A percentile compares a stretch with the other conserved stretches of the same genome.
These are phyloP conservation scores for Dryadomyces sulphureus DNA, from an alignment of 2,329 filamentous ascomycete species.

Conservation along the genomic window DNA sequence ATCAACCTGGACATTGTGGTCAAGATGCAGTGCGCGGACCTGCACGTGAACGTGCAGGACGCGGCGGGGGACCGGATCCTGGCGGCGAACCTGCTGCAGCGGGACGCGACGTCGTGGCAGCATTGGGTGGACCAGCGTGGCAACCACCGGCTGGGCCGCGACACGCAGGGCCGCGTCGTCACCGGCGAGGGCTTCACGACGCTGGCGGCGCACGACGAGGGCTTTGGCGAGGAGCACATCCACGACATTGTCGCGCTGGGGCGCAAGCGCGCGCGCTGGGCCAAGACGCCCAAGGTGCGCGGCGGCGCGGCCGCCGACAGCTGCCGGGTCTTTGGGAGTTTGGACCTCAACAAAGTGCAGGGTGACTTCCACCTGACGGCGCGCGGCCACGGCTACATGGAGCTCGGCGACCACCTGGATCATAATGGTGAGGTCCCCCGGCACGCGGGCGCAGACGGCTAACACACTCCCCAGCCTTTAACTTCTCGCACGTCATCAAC, in stretches of 20 bases:
- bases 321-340: slow-evolving; percentile 77
- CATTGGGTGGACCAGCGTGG: slow-evolving; percentile 67
- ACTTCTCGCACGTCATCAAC: slow-evolving; percentile 93
- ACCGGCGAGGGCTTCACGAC: slow-evolving; percentile 44
- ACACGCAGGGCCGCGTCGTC: slow-evolving; percentile 36
- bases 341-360: slow-evolving; percentile 93
- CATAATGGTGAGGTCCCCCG: slow-evolving; percentile 65
- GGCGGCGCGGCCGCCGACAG: slow-evolving; percentile 38
- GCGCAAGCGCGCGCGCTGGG: slow-evolving; percentile 48
- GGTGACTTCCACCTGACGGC: slow-evolving; percentile 98
- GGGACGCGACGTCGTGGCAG: slow-evolving; percentile 65
- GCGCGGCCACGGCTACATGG: slow-evolving; percentile 84
- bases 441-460: no score
- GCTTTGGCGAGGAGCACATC: slow-evolving; percentile 68
- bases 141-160: slow-evolving; percentile 43
- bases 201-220: slow-evolving; percentile 38
- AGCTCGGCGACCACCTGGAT: slow-evolving; percentile 65
- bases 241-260: slow-evolving; percentile 74
- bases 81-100: slow-evolving; percentile 57
- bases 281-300: slow-evolving; percentile 59
- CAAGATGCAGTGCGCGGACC: slow-evolving; percentile 68
- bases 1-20: slow-evolving; percentile 94
- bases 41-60: slow-evolving; percentile 97
- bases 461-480: no score
- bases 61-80: slow-evolving; percentile 84